phyloP scores from a whole-genome alignment of 768 basidiomycete species.

The Boletus rubroflammeus region DNA sequence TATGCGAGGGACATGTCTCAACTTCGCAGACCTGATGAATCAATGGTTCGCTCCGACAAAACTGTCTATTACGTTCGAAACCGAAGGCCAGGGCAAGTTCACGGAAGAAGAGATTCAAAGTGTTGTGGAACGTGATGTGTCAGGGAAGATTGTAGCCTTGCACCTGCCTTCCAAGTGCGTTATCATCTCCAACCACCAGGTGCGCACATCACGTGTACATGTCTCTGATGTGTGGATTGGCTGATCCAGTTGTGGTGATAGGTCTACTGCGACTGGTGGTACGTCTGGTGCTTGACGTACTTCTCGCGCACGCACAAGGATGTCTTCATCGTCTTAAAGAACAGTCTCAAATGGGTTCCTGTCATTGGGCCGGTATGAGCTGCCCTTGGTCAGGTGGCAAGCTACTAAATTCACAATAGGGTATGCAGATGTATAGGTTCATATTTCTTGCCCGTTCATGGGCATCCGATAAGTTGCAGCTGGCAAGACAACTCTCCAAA shows the following conservation, averaged over 20 bases:
- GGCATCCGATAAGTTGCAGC: slow-evolving; percentile 74
- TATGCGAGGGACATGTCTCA: neutral
- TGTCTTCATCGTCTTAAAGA: slow-evolving; percentile 90
- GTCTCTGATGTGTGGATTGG: neutral
- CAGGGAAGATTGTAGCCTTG: slow-evolving; percentile 57
- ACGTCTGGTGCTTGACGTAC: slow-evolving; percentile 80
- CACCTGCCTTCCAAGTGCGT: slow-evolving; percentile 78
- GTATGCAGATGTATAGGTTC: slow-evolving; percentile 93
- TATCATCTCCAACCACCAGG: slow-evolving; percentile 92
- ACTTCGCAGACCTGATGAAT: slow-evolving; percentile 62
- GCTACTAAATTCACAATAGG: slow-evolving; percentile 39
- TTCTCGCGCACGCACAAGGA: slow-evolving; percentile 65
- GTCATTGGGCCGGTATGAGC: slow-evolving; percentile 79
- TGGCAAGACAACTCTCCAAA: slow-evolving; percentile 61
- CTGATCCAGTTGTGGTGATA: slow-evolving; percentile 25
- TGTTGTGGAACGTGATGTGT: slow-evolving; percentile 52
- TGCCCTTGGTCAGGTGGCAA: neutral
- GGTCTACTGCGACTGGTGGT: slow-evolving; percentile 85
- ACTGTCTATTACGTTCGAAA: slow-evolving; percentile 71
- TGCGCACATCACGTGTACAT: slow-evolving; percentile 28
- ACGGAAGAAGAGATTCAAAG: slow-evolving; percentile 54
- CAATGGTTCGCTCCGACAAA: slow-evolving; percentile 81
- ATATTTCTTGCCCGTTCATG: slow-evolving; percentile 91
- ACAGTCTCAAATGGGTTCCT: slow-evolving; percentile 81
- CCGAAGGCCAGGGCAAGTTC: slow-evolving; percentile 60